Evolutionary conservation across 805 yeast species (phyloP), one percentile per base, ranked within the genome.

Genomic region (Metschnikowia lachancei): DNA sequence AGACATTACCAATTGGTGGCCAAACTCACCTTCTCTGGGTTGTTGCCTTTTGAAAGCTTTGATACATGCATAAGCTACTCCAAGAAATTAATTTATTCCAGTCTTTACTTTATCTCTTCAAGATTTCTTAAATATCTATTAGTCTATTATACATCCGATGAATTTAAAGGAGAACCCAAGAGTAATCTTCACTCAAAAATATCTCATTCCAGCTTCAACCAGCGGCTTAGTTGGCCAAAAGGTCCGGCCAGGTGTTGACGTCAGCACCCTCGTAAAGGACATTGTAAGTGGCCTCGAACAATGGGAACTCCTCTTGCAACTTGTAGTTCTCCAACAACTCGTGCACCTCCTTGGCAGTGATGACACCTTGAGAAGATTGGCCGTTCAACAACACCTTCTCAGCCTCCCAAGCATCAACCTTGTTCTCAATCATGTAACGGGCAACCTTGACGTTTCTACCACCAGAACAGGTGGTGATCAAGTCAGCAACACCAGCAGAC

Each of bases 391-490:
- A 64, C 45, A 56, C 66, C 59, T 65, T 67, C 59, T 72, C 77
- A 29, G 76, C 76, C 38, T 61, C 73, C 64, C 62, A 57, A 16
- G 76, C 76, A 34, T 61, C 61, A 18, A 61, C 70, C 19, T 70
- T 70, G 39, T 72, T 66, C 62, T 70, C 65, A 29, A 73, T 65
- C 77, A 72, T 72, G 56, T 70, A 68, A 51, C 71, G 67, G 13
- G 72, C 77, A 32, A 72, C 74, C 62, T 67, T 70, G 49, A 72
- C 76, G 58, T 72, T 72, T 64, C 77, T 67, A 39, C 77, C 77
- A 45, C 76, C 77, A 32, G 75, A 56, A 56, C 77, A 72, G 39
- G 76, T 71, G 41, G 77, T 72, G 58, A 72, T 72, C 54, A 72
- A 66, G 60, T 72, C 77, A 41, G 77, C 77, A 13, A 72, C 77